Base-by-base conservation (phyloP, 2,329 filamentous ascomycete species). In the Fusarium coffeatum region DNA sequence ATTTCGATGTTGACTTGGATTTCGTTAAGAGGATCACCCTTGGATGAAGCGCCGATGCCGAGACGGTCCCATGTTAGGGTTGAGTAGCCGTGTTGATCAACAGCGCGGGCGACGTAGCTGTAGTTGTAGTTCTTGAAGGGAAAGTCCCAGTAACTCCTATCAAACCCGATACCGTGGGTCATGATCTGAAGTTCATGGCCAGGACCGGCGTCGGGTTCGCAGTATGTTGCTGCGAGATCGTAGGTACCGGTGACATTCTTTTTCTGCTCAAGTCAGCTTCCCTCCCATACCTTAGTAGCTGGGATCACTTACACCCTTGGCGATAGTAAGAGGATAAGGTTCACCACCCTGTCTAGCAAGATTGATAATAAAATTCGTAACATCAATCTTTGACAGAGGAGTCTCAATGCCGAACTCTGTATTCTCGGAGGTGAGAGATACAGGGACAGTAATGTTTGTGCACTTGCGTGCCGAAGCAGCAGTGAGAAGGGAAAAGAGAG, bases 51-150 rank as follows among this genome's bases (percentile, higher is more conserved):
- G 42, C 85, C 88, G 43, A 90, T 83, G 32, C 89, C 89, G 8
- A 90, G 83, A 20, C 89, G 87, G 77, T 92, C 89, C 78, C 85
- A 89, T 12, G 83, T 79, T 47, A 91, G 83, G 4, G 88, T 90
- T 32, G 84, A 87, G 80, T 87, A 90, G 42, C 86, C 86, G 41
- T 84, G 81, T 11, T 81, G 80, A 8, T 83, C 84, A 3, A 89
- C 82, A 3, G 89, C 89, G 15, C 78, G 78, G 48, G 86, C 81
- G 28, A 88, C 82, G 76, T 91, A 92, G 73, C 84, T 88, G 80
- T 92, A 90, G 74, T 89, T 88, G 80, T 83, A 85, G 72, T 84
- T 80, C 74, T 88, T 83, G 78, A 81, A 86, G 1, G 86, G 76
- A 13, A 87, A 76, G 74, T 91, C 87, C 88, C 89, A 91, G 80